phyloP scores from a whole-genome alignment of 371 early-diverging fungal species.

The Haplosporangium sp. region DNA sequence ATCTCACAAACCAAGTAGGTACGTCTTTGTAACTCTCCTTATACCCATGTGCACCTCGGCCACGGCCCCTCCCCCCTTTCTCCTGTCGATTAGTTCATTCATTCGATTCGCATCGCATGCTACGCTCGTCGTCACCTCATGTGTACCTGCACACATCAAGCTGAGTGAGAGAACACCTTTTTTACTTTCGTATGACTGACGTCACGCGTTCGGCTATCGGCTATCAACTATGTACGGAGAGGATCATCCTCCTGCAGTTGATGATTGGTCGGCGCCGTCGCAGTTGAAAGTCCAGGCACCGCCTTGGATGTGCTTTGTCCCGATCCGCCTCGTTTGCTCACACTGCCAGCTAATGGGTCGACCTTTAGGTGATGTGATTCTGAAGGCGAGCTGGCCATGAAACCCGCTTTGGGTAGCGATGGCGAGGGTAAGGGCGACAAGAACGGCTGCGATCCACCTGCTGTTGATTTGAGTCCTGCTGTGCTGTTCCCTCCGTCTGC shows the following conservation, averaged over 20 bases:
- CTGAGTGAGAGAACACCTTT: neutral
- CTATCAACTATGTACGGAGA: constrained; percentile 9
- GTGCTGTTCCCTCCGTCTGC: neutral
- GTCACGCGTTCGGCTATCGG: neutral
- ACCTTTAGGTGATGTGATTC: constrained; percentile 27
- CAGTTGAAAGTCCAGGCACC: constrained; percentile 4
- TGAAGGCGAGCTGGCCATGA: constrained; percentile 8
- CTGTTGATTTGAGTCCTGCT: neutral
- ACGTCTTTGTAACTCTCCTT: too few species aligned
- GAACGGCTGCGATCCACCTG: neutral
- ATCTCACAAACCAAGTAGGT: too few species aligned
- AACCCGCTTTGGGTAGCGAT: constrained; percentile 10
- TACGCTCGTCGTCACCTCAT: too few species aligned
- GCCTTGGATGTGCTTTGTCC: neutral
- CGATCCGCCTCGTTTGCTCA: constrained; percentile 18
- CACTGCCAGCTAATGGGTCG: constrained; percentile 40
- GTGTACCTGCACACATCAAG: neutral
- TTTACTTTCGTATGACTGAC: neutral
- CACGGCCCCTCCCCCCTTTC: too few species aligned
- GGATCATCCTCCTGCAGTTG: constrained; percentile 38
- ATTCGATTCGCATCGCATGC: too few species aligned
- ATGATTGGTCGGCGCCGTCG: constrained; percentile 1
- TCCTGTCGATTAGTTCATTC: too few species aligned
- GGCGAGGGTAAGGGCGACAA: constrained; percentile 8
- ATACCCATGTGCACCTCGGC: too few species aligned